Conservation (phyloP, 2,329 filamentous ascomycete genomes). For the Calonectria fujianensis region DNA sequence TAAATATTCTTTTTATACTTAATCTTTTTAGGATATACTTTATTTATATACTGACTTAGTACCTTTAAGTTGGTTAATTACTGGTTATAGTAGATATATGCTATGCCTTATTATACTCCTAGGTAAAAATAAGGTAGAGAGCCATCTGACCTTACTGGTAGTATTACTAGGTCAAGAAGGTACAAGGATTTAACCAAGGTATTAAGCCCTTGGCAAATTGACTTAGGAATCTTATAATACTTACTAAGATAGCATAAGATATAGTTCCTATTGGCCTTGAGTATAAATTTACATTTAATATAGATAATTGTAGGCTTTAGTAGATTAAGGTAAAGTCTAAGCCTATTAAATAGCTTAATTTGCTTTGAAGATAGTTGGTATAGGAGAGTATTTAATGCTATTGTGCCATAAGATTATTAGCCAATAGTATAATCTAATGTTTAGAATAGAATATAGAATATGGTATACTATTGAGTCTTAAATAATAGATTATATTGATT, state of each 20-base stretch:
- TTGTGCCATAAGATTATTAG: background rate
- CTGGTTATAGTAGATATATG: background rate
- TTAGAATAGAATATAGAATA: too few species aligned
- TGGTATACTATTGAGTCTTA: too few species aligned
- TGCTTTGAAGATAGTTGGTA: background rate
- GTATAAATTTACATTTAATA: background rate
- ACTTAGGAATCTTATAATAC: background rate
- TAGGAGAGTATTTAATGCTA: background rate
- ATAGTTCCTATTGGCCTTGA: background rate
- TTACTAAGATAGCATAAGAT: background rate
- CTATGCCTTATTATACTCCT: background rate
- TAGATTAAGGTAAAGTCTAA: background rate
- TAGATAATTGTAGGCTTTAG: background rate
- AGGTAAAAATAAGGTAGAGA: background rate
- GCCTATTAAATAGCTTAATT: background rate
- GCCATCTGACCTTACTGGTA: background rate
- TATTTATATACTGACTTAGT: background rate
- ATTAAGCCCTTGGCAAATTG: background rate
- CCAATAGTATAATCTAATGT: background rate
- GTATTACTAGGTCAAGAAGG: background rate
- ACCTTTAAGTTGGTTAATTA: background rate
- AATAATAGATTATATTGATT: too few species aligned
- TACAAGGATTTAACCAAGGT: background rate
- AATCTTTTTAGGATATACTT: background rate
- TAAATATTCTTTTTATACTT: background rate